Conservation (phyloP, 2,329 filamentous ascomycete genomes). For the Nothomitra cinnamomea region DNA sequence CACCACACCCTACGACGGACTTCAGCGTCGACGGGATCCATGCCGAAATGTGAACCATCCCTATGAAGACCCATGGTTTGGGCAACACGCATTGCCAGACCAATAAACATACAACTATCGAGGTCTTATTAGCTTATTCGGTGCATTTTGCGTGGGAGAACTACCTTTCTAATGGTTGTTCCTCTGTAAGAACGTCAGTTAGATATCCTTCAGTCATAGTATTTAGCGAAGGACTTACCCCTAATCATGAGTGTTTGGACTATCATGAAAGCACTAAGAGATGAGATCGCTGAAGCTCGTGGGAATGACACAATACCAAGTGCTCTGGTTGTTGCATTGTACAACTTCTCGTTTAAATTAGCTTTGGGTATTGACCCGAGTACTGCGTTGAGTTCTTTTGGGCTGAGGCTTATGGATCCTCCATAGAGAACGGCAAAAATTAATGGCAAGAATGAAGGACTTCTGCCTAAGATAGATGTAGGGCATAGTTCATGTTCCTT, state of each 20-base stretch:
- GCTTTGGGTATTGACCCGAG: not conserved
- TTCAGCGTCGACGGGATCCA: slow-evolving; percentile 27
- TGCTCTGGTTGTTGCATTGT: slow-evolving; percentile 27
- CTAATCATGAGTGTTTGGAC: slow-evolving; percentile 29
- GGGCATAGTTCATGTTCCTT: not conserved
- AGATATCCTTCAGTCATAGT: not conserved
- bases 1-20: slow-evolving; percentile 29
- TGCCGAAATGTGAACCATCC: slow-evolving; percentile 31
- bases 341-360: slow-evolving; percentile 14
- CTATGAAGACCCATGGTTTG: slow-evolving; percentile 31
- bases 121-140: slow-evolving; percentile 8
- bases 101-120: slow-evolving; percentile 27
- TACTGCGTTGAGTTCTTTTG: slow-evolving; percentile 15
- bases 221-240: slow-evolving; percentile 19
- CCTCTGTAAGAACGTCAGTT: not conserved
- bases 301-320: slow-evolving; percentile 27
- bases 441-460: slow-evolving; percentile 26
- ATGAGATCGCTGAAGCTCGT: slow-evolving; percentile 26
- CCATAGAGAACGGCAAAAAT: slow-evolving; percentile 31
- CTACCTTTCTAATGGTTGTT: not conserved
- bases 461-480: not conserved
- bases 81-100: slow-evolving; percentile 28
- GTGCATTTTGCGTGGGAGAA: slow-evolving; percentile 16
- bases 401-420: slow-evolving; percentile 28
- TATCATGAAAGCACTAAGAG: slow-evolving; percentile 29